Conservation (phyloP, 441 rosid species). For the Adansonia madagascariensis region DNA sequence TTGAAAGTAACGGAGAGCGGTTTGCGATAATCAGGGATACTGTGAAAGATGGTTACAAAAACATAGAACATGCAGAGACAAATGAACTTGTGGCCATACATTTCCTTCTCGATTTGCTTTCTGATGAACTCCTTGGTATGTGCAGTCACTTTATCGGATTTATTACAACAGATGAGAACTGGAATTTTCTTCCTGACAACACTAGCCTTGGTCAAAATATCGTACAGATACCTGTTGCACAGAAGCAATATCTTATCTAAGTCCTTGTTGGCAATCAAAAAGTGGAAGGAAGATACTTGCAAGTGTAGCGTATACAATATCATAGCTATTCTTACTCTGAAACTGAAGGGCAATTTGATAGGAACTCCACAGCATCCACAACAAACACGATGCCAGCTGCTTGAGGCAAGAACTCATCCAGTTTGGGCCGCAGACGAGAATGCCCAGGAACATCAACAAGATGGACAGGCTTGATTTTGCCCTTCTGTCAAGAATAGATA, state of each 20-base stretch:
- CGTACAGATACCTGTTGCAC: slow-evolving; percentile 73
- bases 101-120: slow-evolving; percentile 94
- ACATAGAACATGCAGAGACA: background rate
- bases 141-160: slow-evolving; percentile 92
- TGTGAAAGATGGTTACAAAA: background rate
- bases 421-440: slow-evolving; percentile 79
- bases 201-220: slow-evolving; percentile 76
- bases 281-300: slow-evolving; percentile 16
- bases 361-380: slow-evolving; percentile 86
- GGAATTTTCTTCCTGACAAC: slow-evolving; percentile 81
- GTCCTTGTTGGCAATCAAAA: slow-evolving; percentile 6
- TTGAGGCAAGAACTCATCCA: slow-evolving; percentile 79
- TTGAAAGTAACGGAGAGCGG: background rate
- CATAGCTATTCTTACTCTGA: slow-evolving; percentile 60
- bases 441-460: slow-evolving; percentile 95
- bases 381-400: slow-evolving; percentile 87
- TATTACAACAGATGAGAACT: slow-evolving; percentile 81
- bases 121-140: slow-evolving; percentile 89
- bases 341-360: slow-evolving; percentile 67
- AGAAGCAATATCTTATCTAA: slow-evolving; percentile 28
- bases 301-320: slow-evolving; percentile 4
- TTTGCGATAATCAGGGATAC: background rate
- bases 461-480: slow-evolving; percentile 75
- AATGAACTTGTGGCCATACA: slow-evolving; percentile 48
- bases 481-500: slow-evolving; percentile 46